Conservation (phyloP, 2,329 filamentous ascomycete species). For the Xylariomycetidae sp. region DNA sequence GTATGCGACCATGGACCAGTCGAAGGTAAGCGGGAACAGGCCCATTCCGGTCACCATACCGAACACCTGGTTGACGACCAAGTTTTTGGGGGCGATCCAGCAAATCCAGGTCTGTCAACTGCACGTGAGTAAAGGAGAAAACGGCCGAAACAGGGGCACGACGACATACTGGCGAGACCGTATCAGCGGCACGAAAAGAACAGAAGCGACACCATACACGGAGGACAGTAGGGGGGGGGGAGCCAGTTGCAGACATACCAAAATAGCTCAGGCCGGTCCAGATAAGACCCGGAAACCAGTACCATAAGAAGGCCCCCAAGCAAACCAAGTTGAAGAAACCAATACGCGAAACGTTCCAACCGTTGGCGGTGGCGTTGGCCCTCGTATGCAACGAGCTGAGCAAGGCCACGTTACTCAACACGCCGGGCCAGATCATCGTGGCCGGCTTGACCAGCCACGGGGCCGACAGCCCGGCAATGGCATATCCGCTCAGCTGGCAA, state of each 20-base stretch:
- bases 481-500: slow-evolving; percentile 34
- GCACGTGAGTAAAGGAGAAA: not conserved
- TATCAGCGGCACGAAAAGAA: not conserved
- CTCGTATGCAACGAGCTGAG: slow-evolving; percentile 35
- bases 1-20: slow-evolving; percentile 33
- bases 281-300: slow-evolving; percentile 44
- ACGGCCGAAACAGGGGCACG: no score
- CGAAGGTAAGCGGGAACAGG: slow-evolving; percentile 35
- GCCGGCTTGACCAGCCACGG: slow-evolving; percentile 40
- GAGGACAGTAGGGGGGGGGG: not conserved
- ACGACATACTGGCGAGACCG: no score
- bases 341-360: slow-evolving; percentile 31
- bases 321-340: slow-evolving; percentile 29
- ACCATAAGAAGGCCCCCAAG: slow-evolving; percentile 35
- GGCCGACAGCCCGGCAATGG: slow-evolving; percentile 38
- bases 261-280: slow-evolving; percentile 39
- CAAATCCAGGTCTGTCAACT: slow-evolving; percentile 32
- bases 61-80: slow-evolving; percentile 40
- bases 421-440: slow-evolving; percentile 46
- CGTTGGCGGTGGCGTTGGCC: slow-evolving; percentile 24
- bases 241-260: slow-evolving; percentile 16
- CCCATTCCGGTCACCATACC: slow-evolving; percentile 39
- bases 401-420: slow-evolving; percentile 42
- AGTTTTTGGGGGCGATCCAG: slow-evolving; percentile 42
- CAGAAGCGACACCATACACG: slow-evolving; percentile 10